These are phyloP conservation scores for Decorospora gaudefroyi DNA, from an alignment of 2,329 filamentous ascomycete genomes.

Conservation along the genomic window DNA sequence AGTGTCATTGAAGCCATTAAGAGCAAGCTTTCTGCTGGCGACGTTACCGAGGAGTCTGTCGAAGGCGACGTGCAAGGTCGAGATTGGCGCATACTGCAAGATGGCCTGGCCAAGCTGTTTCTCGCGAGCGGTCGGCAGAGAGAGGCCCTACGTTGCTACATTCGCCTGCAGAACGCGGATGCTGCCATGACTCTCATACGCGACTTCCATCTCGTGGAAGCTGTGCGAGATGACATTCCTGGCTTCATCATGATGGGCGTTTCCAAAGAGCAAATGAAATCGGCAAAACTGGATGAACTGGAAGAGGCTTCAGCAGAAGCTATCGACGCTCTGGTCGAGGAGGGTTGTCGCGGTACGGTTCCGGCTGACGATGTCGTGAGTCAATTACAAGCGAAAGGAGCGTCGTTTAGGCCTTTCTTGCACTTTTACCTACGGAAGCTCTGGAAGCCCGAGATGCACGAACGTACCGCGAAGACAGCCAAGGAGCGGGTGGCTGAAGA, in stretches of 20 bases:
- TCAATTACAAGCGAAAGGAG: conserved; percentile 65
- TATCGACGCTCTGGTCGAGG: conserved; percentile 82
- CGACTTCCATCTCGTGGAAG: conserved; percentile 87
- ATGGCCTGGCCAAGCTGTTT: conserved; percentile 81
- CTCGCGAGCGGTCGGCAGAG: conserved; percentile 78
- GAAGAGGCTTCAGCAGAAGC: conserved; percentile 81
- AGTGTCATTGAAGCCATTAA: conserved; percentile 79
- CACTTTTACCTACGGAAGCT: conserved; percentile 90
- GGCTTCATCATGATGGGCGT: conserved; percentile 88
- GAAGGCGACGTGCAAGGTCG: conserved; percentile 72
- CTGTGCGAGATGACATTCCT: conserved; percentile 85
- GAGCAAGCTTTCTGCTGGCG: conserved; percentile 75
- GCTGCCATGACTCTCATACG: conserved; percentile 83
- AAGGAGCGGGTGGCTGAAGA: conserved; percentile 47
- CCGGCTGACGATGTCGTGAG: conserved; percentile 74
- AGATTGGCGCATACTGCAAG: conserved; percentile 90
- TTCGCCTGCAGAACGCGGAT: conserved; percentile 88
- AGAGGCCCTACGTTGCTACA: conserved; percentile 86
- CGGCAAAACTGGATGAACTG: conserved; percentile 70
- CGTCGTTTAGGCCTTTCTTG: conserved; percentile 68
- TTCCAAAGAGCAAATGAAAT: conserved; percentile 67
- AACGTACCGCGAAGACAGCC: conserved; percentile 43
- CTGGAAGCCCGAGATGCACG: conserved; percentile 75
- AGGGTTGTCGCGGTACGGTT: conserved; percentile 87
- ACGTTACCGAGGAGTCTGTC: conserved; percentile 74